Evolutionary conservation across 2,329 filamentous ascomycete species (phyloP), one percentile per base, ranked within the genome.

Genomic region (Gremmenia infestans): DNA sequence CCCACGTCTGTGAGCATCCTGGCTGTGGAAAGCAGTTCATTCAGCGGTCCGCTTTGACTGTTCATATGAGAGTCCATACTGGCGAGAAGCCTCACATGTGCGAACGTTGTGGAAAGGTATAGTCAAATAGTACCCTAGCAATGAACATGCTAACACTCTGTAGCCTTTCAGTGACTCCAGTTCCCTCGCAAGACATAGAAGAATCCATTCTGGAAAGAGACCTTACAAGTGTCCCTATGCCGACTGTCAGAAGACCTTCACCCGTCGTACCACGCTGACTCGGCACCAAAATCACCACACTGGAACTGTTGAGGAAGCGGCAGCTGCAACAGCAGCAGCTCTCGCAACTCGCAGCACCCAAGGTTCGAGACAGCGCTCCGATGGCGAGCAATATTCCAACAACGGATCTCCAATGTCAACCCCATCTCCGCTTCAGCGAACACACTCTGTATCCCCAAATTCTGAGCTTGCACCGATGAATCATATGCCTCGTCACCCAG

Each of bases 11-110:
- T 74, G 92, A 97, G 67, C 90, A 85, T 70, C 87, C 87, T 42
- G 85, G 84, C 52, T 99, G 94, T 71, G 89, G 89, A 62, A 99
- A 97, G 74, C 89, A 93, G 69, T 99, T 99, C 71, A 99, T 99
- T 65, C 94, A 99, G 73, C 83, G 94, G 55, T 97, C 92, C 28
- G 94, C 94, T 22, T 76, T 99, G 71, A 99, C 94, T 0, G 94
- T 99, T 7, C 94, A 97, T 72, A 87, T 89, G 69, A 88, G 94
- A 65, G 92, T 97, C 19, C 94, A 99, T 73, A 97, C 94, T 2
- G 94, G 94, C 62, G 94, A 97, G 76, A 99, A 99, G 75, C 94
- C 94, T 50, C 94, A 99, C 68, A 93, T 94, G 85, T 99, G 94
- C 71, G 94, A 97, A 74, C 85, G 89, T 60, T 97, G 94, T 72